These are phyloP conservation scores for Chenopodium berlandieri DNA, from an alignment of 148 eudicot genomes.

Conservation along the genomic window DNA sequence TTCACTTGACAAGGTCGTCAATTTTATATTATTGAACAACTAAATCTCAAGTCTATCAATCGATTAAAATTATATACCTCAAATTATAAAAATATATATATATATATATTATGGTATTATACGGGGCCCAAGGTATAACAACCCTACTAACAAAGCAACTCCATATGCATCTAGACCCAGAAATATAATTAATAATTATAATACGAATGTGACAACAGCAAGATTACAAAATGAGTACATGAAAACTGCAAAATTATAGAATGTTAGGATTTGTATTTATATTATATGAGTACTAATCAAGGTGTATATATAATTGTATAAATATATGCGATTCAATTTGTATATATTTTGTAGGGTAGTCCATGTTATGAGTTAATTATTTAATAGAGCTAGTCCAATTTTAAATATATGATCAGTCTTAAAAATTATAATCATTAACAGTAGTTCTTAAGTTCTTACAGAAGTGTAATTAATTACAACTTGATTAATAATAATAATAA, in stretches of 20 bases:
- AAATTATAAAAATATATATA: not conserved
- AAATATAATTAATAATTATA: not conserved
- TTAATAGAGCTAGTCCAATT: not conserved
- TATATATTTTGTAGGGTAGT: constrained; percentile 8
- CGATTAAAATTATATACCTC: not conserved
- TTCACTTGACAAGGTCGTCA: constrained; percentile 15
- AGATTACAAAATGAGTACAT: constrained; percentile 16
- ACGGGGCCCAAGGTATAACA: constrained; percentile 29
- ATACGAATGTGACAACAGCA: constrained; percentile 14
- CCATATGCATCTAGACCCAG: not conserved
- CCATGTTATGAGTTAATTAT: constrained; percentile 1
- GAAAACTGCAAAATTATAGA: constrained; percentile 12
- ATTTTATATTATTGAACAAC: constrained; percentile 9
- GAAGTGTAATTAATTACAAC: not conserved
- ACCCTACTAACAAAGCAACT: constrained; percentile 22
- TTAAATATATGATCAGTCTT: not conserved
- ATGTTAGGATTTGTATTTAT: constrained; percentile 17
- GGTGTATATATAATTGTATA: not conserved
- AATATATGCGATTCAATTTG: not conserved
- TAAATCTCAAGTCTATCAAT: constrained; percentile 11
- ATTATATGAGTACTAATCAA: not conserved
- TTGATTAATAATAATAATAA: not conserved
- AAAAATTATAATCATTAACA: not conserved
- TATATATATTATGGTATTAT: not conserved
- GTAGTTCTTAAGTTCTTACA: not conserved